These are phyloP conservation scores for Hygrophila difformis DNA, from an alignment of 257 asterid species.

Conservation along the genomic window DNA sequence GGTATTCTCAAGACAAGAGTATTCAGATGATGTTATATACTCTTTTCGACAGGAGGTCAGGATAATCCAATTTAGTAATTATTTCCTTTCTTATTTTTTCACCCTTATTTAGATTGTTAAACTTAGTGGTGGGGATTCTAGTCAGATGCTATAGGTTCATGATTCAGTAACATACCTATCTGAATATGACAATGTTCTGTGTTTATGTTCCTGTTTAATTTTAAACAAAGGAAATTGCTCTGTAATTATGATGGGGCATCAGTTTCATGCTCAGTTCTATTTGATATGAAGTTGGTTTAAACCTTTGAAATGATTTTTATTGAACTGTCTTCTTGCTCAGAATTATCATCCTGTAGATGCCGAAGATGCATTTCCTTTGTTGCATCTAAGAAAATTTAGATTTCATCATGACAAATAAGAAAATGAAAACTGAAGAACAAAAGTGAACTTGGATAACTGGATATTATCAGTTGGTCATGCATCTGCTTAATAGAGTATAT, in stretches of 20 bases:
- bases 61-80: slow-evolving; percentile 2
- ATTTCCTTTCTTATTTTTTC: background rate
- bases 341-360: background rate
- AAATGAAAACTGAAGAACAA: background rate
- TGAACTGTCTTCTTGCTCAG: background rate
- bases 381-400: background rate
- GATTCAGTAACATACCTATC: slow-evolving; percentile 9
- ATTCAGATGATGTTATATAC: slow-evolving; percentile 67
- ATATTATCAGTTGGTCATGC: slow-evolving; percentile 1
- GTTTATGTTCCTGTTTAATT: slow-evolving; percentile 1
- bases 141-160: background rate
- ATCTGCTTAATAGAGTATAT: slow-evolving; percentile 12
- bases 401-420: background rate
- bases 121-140: too few species aligned
- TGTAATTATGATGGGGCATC: background rate
- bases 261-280: background rate
- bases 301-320: background rate
- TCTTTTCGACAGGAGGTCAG: slow-evolving; percentile 90
- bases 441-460: background rate
- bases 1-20: slow-evolving; percentile 86
- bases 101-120: slow-evolving; percentile 2
- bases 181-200: slow-evolving; percentile 1
- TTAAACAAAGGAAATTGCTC: background rate
- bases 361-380: background rate
- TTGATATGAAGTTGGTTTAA: background rate